Conservation (phyloP, 1,284 basidiomycete species). For the Sporisorium iseilematis-ciliati region DNA sequence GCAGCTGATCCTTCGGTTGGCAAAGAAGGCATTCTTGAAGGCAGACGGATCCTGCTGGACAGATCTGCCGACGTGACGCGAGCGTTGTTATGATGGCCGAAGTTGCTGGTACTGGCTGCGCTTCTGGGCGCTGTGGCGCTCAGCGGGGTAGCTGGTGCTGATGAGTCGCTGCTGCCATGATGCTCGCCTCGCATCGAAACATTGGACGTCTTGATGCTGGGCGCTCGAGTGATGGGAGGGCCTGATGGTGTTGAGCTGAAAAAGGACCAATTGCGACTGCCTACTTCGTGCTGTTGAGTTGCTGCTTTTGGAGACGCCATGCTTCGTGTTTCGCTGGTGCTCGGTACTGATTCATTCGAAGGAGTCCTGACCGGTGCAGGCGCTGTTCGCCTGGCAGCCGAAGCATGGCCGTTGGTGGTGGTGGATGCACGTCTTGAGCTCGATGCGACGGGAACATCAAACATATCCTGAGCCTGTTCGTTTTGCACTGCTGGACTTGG, state of each 20-base stretch:
- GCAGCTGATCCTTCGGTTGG: conserved; percentile 25
- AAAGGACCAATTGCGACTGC: conserved; percentile 59
- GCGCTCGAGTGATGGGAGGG: conserved; percentile 29
- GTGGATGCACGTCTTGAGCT: conserved; percentile 6
- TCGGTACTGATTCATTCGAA: conserved; percentile 20
- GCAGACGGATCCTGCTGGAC: conserved; percentile 22
- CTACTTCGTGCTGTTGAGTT: conserved; percentile 1
- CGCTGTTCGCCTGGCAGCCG: conserved; percentile 1
- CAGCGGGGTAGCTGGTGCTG: conserved; percentile 14
- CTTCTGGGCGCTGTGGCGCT: conserved; percentile 7
- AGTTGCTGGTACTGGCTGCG: conserved; percentile 1
- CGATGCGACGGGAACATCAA: conserved; percentile 39
- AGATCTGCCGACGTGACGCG: conserved; percentile 31
- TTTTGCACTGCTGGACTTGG: conserved; percentile 56
- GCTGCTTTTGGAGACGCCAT: conserved; percentile 13
- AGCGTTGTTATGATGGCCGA: conserved; percentile 18
- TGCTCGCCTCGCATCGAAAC: conserved; percentile 6
- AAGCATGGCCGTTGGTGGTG: neutral
- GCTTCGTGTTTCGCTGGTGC: conserved; percentile 12
- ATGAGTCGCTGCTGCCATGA: conserved; percentile 12
- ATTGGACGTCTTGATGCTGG: conserved; percentile 39
- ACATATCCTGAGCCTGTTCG: conserved; percentile 43
- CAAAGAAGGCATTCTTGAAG: conserved; percentile 34
- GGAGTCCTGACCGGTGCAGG: conserved; percentile 7
- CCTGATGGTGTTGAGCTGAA: conserved; percentile 46